These are phyloP conservation scores for Rhexocercosporidium sp. DNA, from an alignment of 2,329 filamentous ascomycete genomes.

Conservation along the genomic window DNA sequence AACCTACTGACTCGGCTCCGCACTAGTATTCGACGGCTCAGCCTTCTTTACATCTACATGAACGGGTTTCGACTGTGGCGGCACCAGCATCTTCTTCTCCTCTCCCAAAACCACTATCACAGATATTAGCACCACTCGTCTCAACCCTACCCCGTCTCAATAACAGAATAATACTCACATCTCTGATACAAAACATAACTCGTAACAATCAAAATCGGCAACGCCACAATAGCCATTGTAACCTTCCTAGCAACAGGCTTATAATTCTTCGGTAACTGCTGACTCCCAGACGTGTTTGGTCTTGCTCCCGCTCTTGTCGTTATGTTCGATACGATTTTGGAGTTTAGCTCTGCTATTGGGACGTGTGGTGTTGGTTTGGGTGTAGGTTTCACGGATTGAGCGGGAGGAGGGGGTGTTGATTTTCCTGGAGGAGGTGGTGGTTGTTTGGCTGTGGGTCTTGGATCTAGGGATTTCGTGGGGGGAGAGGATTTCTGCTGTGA, in stretches of 20 bases:
- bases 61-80: background rate
- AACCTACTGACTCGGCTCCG: background rate
- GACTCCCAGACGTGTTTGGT: slow-evolving; percentile 23
- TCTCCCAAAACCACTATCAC: slow-evolving; percentile 31
- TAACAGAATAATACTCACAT: slow-evolving; percentile 31
- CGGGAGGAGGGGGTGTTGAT: slow-evolving; percentile 1
- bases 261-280: slow-evolving; percentile 38
- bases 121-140: background rate
- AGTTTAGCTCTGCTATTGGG: slow-evolving; percentile 38
- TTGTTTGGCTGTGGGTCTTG: background rate
- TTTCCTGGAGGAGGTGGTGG: slow-evolving; percentile 4
- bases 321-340: slow-evolving; percentile 39
- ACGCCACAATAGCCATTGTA: slow-evolving; percentile 40
- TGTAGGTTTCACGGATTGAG: slow-evolving; percentile 15
- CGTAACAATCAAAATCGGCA: slow-evolving; percentile 42
- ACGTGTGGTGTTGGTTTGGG: slow-evolving; percentile 21
- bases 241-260: slow-evolving; percentile 39
- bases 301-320: slow-evolving; percentile 37
- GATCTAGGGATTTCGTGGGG: background rate
- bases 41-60: background rate
- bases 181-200: slow-evolving; percentile 42
- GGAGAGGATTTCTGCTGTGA: background rate
- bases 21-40: background rate
- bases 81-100: slow-evolving; percentile 29
- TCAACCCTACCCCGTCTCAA: background rate